Percentiles rank a stretch among this genome's conserved stretches.
phyloP scores from a whole-genome alignment of 2,329 filamentous ascomycete species.

The Colletotrichum abscissum region DNA sequence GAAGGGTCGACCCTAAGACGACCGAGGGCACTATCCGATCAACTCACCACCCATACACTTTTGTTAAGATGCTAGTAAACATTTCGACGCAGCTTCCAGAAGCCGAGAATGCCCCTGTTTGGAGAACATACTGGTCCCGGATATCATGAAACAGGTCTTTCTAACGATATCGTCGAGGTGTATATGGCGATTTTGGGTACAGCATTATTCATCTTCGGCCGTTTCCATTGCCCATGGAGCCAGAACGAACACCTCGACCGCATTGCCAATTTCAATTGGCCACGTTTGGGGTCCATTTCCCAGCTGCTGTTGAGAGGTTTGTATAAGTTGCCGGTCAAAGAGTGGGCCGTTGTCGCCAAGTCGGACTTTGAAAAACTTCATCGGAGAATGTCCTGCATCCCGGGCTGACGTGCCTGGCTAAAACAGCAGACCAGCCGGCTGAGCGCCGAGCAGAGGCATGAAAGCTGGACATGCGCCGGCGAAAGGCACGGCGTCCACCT shows the following conservation, averaged over 20 bases:
- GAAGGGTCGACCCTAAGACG: not conserved
- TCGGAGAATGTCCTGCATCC: not conserved
- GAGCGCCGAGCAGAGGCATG: not conserved
- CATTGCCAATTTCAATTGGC: not conserved
- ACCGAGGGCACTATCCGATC: not conserved
- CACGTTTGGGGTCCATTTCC: not conserved
- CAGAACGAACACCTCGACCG: not conserved
- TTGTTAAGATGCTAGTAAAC: not conserved
- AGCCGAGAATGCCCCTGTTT: not conserved
- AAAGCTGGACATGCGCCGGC: not conserved
- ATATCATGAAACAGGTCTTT: not conserved
- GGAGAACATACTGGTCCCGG: not conserved
- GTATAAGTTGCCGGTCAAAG: not conserved
- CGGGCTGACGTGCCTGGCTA: not conserved
- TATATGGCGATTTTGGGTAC: not conserved
- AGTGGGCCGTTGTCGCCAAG: not conserved
- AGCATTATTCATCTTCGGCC: not conserved
- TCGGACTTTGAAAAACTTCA: not conserved
- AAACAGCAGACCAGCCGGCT: not conserved
- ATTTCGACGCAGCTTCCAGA: not conserved
- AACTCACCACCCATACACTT: not conserved
- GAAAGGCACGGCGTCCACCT: conserved; percentile 1
- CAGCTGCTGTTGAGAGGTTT: not conserved
- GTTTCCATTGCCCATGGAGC: not conserved
- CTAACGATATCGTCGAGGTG: not conserved